phyloP scores from a whole-genome alignment of 768 basidiomycete species.

The Lactifluus echinatus region DNA sequence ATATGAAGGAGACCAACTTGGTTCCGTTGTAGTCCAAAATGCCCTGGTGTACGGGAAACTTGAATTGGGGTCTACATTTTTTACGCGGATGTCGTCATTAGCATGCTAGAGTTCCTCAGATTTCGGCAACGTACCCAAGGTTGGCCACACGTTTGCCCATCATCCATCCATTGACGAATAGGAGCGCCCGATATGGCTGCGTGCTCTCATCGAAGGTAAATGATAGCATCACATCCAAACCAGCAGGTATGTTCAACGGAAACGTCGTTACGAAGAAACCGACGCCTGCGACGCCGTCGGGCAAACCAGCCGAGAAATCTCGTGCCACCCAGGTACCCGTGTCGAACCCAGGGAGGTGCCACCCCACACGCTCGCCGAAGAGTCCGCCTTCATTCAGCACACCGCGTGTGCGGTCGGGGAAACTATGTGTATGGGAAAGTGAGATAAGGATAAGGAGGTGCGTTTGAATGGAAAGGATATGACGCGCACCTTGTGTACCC shows the following conservation, averaged over 20 bases:
- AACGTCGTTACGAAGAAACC: conserved; percentile 80
- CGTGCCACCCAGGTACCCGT: conserved; percentile 51
- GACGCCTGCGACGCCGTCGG: conserved; percentile 50
- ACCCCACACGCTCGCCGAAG: conserved; percentile 37
- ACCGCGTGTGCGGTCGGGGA: conserved; percentile 52
- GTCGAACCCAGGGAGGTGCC: conserved; percentile 51
- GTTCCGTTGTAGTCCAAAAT: conserved; percentile 63
- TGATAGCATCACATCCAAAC: conserved; percentile 60
- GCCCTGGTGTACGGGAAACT: conserved; percentile 79
- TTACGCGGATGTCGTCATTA: background rate
- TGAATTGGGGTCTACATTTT: conserved; percentile 59
- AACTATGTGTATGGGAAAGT: conserved; percentile 37
- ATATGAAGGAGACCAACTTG: conserved; percentile 41
- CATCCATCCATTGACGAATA: conserved; percentile 88
- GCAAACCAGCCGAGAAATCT: conserved; percentile 51
- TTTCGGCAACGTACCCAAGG: conserved; percentile 21
- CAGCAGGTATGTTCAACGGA: conserved; percentile 46
- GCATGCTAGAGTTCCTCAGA: background rate
- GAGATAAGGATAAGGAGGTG: background rate
- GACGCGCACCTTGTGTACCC: conserved; percentile 32
- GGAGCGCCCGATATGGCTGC: conserved; percentile 59
- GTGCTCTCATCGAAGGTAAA: conserved; percentile 58
- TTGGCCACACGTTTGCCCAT: conserved; percentile 56
- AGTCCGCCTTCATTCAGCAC: conserved; percentile 41
- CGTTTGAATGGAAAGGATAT: background rate